A percentile compares a stretch with the other conserved stretches of the same genome.
phyloP scores from a whole-genome alignment of 2,329 filamentous ascomycete genomes.

The Talaromyces sp. region DNA sequence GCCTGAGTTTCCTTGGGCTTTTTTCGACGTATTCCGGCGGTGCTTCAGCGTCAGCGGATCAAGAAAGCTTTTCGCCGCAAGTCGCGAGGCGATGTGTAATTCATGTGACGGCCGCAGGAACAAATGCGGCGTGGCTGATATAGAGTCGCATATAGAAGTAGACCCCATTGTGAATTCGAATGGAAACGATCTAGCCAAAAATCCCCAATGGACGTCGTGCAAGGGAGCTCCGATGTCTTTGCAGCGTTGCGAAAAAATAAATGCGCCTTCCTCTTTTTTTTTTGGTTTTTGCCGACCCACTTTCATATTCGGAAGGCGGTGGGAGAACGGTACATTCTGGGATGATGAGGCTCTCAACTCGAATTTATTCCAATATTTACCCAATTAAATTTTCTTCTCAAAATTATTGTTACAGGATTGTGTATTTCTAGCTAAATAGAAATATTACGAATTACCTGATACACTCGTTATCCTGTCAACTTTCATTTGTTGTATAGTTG shows the following conservation, averaged over 20 bases:
- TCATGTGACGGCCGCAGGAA: slow-evolving; percentile 69
- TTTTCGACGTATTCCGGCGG: slow-evolving; percentile 58
- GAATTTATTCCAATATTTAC: too few species aligned
- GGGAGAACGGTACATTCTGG: too few species aligned
- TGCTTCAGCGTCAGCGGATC: slow-evolving; percentile 72
- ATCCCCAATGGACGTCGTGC: not conserved
- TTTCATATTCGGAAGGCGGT: not conserved
- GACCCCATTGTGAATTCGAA: not conserved
- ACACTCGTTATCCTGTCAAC: not conserved
- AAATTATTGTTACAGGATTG: not conserved
- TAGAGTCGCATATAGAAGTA: slow-evolving; percentile 12
- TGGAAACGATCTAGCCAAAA: not conserved
- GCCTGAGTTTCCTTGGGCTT: not conserved
- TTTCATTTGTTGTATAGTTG: not conserved
- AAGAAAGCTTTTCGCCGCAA: slow-evolving; percentile 71
- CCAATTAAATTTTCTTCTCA: too few species aligned
- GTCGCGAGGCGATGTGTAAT: slow-evolving; percentile 64
- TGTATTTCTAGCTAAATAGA: not conserved
- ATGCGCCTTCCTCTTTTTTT: not conserved
- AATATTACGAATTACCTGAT: not conserved
- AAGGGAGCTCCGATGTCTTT: not conserved
- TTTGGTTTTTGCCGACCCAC: not conserved
- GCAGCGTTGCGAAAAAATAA: not conserved
- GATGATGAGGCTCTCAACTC: not conserved
- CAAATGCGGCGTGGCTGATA: slow-evolving; percentile 59